Evolutionary conservation across 139 green algal species (phyloP), one percentile per base, ranked within the genome.

Genomic region (Chlorella sorokiniana): DNA sequence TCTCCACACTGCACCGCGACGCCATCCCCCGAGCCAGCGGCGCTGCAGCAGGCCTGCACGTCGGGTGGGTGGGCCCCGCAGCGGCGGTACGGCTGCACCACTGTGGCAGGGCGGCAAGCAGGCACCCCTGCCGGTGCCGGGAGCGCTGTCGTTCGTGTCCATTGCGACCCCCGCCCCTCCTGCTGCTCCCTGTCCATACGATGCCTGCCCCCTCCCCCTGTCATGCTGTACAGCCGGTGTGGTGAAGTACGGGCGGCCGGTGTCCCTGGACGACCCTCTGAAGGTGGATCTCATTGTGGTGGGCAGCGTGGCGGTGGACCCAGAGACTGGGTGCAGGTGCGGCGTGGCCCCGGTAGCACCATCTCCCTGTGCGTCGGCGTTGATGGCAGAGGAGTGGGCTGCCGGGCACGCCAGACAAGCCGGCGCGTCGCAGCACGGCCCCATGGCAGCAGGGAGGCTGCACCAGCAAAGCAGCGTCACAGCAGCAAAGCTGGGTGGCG

Each of bases 221-320:
- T 56, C 48, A 56, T 56, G 14, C 48, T 56, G 48, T 56, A 16
- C 69, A 79, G 73, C 52, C 16, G 73, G 73, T 22, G 73, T 79
- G 54, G 73, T 69, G n/a, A 91, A 91, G 88, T 89, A 85, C 75
- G 90, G 90, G 29, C 48, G 64, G 41, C 86, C 90, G 14, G 61
- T 93, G 14, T 86, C 80, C 0, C 69, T 93, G 56, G 82, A 89
- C 31, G 69, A 65, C 20, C 79, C 81, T 40, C 37, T 92, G 22
- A 91, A 88, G 75, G 77, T 93, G 61, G 90, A 92, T 68, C 62
- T 93, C 29, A 88, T 93, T 44, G 84, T 93, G 37, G 90, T 92
- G 51, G 90, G 90, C n/a, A 84, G 61, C 44, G 85, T 82, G 4
- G 84, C 78, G 27, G 87, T 93, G 40, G 83, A 79, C 54, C 85